Evolutionary conservation across 495 filamentous ascomycete genomes (phyloP), one percentile per base, ranked within the genome.

Genomic region (Talaromyces proteolyticus): DNA sequence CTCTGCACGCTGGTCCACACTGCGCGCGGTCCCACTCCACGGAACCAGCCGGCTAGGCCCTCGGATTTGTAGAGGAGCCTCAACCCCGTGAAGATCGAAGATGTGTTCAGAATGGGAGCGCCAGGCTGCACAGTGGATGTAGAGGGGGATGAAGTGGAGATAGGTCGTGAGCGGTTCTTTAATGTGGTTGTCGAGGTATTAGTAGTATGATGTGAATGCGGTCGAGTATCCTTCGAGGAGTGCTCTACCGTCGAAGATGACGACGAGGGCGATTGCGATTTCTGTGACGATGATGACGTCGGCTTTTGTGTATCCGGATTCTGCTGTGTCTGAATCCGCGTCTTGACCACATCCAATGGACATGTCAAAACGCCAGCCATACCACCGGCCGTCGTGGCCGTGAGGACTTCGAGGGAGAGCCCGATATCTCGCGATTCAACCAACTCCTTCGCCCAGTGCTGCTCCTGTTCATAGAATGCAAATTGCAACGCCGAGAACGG

Each of bases 1-100:
- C 88, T 93, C 69, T 98, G 93, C 43, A 96, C 87, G 62, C 89
- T 94, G 42, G 93, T 97, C 93, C 93, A 98, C n/a, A 96, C 89
- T 49, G 83, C 82, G 25, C 93, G 81, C 7, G 93, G 93, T 4
- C 90, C 93, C 26, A 98, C 93, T 11, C 93, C 93, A 29, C 94
- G 81, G 65, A 98, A 98, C 82, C 91, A 95, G 10, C 93, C 94
- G 1, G 70, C 79, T 34, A 96, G 49, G 1, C 93, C 93, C 64
- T 98, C 93, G 2, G 85, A 86, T 52, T 78, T 79, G 68, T 96
- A 98, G 41, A 98, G 91, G 25, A 93, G 75, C 57, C 74, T 85
- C 44, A 98, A 68, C 0, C 93, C 94, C 0, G 80, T 92, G 45
- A 93, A 69, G 23, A 97, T 85, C 1, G 90, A 95, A 6, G 87